These are phyloP conservation scores for Komagataella populi DNA, from an alignment of 805 yeast species.

Conservation along the genomic window DNA sequence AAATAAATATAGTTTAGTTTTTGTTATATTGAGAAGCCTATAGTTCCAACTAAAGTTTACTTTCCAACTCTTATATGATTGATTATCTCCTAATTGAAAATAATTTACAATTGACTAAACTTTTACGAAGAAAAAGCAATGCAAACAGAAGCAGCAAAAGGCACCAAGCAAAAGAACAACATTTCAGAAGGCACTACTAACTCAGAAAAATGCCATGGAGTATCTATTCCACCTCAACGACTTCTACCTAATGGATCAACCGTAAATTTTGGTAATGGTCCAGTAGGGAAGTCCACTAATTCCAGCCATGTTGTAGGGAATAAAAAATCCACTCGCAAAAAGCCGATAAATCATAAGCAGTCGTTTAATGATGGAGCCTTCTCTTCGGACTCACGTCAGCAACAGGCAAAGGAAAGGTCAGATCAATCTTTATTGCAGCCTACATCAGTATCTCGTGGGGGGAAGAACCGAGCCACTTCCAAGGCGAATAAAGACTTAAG, in stretches of 20 bases:
- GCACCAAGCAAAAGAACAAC: background rate
- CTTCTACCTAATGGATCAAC: constrained; percentile 1
- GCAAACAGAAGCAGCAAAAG: background rate
- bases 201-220: background rate
- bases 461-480: background rate
- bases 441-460: background rate
- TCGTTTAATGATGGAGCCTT: background rate
- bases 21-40: background rate
- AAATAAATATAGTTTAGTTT: background rate
- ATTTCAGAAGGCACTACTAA: background rate
- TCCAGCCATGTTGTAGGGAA: background rate
- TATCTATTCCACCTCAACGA: background rate
- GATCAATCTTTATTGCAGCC: background rate
- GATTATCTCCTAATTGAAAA: background rate
- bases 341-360: background rate
- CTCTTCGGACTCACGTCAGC: background rate
- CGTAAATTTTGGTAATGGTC: constrained; percentile 1
- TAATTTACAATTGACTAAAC: background rate
- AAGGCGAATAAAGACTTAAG: background rate
- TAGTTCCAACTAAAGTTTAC: background rate
- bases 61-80: background rate
- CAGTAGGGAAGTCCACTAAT: background rate
- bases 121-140: background rate
- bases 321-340: background rate
- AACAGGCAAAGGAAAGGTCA: background rate